phyloP scores from a whole-genome alignment of 768 basidiomycete genomes.

The Chlorophyllum brunneum region DNA sequence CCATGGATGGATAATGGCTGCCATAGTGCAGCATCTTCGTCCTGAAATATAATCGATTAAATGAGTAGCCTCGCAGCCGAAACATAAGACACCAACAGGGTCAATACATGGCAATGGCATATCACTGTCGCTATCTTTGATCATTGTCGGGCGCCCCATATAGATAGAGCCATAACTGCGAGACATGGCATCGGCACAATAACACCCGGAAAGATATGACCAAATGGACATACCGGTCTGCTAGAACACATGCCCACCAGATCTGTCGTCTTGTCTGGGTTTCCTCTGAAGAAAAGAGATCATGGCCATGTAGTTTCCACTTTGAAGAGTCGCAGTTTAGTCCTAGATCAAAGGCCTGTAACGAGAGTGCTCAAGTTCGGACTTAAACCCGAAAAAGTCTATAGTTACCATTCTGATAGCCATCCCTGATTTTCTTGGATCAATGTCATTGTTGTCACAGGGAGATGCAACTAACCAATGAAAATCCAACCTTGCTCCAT shows the following conservation, averaged over 20 bases:
- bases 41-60: constrained; percentile 32
- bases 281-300: constrained; percentile 62
- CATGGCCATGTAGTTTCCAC: constrained; percentile 63
- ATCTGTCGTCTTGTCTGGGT: constrained; percentile 70
- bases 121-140: constrained; percentile 69
- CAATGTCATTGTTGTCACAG: background rate
- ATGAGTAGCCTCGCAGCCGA: constrained; percentile 5
- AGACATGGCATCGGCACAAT: background rate
- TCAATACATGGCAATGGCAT: constrained; percentile 55
- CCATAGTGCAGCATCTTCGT: constrained; percentile 57
- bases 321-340: constrained; percentile 74
- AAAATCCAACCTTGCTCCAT: constrained; percentile 89
- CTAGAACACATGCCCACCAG: constrained; percentile 75
- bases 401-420: constrained; percentile 28
- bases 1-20: constrained; percentile 39
- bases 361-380: constrained; percentile 1
- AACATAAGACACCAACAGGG: constrained; percentile 33
- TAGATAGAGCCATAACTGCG: constrained; percentile 64
- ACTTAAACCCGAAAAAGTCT: constrained; percentile 17
- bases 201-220: background rate
- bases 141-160: constrained; percentile 70
- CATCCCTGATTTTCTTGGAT: constrained; percentile 17
- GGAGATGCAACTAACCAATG: constrained; percentile 43
- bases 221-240: constrained; percentile 52
- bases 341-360: constrained; percentile 74